Base-by-base conservation (phyloP, 495 filamentous ascomycete genomes). In the Trichoderma asperelloides region DNA sequence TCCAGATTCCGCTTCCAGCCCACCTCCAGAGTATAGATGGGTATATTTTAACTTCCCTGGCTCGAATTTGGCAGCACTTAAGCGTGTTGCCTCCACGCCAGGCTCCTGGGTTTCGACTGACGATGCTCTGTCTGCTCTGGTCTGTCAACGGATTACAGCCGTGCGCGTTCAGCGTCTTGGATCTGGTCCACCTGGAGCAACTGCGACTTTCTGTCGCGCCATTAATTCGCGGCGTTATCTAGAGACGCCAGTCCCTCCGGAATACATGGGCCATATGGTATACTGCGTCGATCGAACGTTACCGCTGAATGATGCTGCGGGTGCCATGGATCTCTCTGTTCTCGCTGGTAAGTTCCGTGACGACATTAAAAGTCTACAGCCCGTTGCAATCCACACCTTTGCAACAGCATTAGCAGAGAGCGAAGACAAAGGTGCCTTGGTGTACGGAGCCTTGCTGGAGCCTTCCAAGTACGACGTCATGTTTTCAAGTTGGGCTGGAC, bases 401-500 rank as follows among this genome's bases (percentile, higher is more conserved):
- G 79, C 80, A 33, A 82, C 82, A 1, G 68, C 74, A 23, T 65
- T 85, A 18, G 21, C 71, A 30, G 68, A 69, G 15, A 66, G 71
- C 1, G 43, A 69, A n/a, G 76, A 82, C 57, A 80, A 77, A 55
- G 71, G 57, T 8, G 66, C 62, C 6, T 43, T 78, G 13, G 72
- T 66, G 7, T 64, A 78, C 63, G 72, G 74, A 4, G 75, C 73
- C 11, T 66, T 68, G 9, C 60, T 80, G 45, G 73, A 77, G 33
- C 68, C 68, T 30, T 71, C 74, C 13, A 47, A 47, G 0, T 66
- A 64, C 25, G 84, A 85, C 66, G 67, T 86, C 11, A 78, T 81
- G 76, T 60, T 86, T 5, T 84, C 80, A 69, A 87, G 83, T 11
- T 88, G 83, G 85, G 74, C 80, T 0, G 80, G 81, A 49, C 63